Evolutionary conservation across 805 yeast species (phyloP), one percentile per base, ranked within the genome.

Genomic region (fission yeast (Schizosaccharomyces pombe)): DNA sequence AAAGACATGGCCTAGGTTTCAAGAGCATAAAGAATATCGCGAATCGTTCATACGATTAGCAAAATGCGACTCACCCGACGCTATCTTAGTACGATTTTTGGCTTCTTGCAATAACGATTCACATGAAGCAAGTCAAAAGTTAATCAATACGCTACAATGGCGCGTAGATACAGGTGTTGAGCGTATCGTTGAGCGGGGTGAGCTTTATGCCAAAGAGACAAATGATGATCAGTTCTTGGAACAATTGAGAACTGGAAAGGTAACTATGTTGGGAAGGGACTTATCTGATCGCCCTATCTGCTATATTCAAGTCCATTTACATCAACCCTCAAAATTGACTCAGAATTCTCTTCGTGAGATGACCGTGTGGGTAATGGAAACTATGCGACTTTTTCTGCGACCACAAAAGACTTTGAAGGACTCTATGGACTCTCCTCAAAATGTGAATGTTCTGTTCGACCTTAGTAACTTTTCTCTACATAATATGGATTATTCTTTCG

Each of bases 91-190:
- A 58, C 79, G 98, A 62, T 91, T 91, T 68, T 72, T 91, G 59
- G 78, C 97, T 64, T 98, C 98, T 8, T 79, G 98, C 69, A 87
- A 86, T 73, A 91, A 91, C 64, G 95, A 86, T 62, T 72, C 87
- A 32, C 74, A 70, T 57, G 76, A 79, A 62, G 83, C 98, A 30
- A 74, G 75, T 63, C 77, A 74, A 57, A 91, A 91, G 98, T 86
- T 74, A 65, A 76, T 72, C 57, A 78, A 75, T 58, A 87, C 95
- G 68, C 95, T 91, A 70, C 76, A 75, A 58, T 91, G 98, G 98
- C 77, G 96, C 63, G 58, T 70, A 14, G 71, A 72, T 47, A 82
- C 76, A 57, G 69, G 76, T 5, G 62, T 80, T 31, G 85, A 84
- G 61, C 67, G 74, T 14, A 63, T 85, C 58, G 61, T 84, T n/a